A percentile compares a stretch with the other conserved stretches of the same genome.
These are phyloP conservation scores for Aspergillus sp. DNA, from an alignment of 2,329 filamentous ascomycete genomes.

Conservation along the genomic window DNA sequence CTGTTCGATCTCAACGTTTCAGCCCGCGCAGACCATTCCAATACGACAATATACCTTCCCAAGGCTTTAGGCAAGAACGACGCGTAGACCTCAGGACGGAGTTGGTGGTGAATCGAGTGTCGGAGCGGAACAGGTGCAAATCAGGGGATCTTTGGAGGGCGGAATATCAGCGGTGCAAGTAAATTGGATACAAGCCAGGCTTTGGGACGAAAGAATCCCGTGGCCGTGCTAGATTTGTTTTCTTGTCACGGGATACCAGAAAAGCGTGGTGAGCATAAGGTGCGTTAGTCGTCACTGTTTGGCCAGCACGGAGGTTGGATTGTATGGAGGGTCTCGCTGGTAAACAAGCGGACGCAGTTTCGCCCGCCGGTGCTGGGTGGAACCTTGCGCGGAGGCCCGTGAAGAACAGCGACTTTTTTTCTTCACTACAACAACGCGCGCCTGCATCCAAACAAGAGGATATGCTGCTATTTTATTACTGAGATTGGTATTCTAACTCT, in stretches of 20 bases:
- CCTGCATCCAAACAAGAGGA: neutral
- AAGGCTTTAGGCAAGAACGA: conserved; percentile 2
- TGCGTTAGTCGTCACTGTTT: neutral
- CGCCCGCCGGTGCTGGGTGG: conserved; percentile 9
- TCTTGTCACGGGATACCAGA: neutral
- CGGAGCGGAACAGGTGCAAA: conserved; percentile 15
- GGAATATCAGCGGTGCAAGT: neutral
- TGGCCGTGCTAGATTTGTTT: neutral
- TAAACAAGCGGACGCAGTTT: conserved; percentile 7
- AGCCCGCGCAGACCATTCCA: conserved; percentile 30
- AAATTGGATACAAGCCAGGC: neutral
- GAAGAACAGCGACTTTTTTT: conserved; percentile 3
- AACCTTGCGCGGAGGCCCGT: conserved; percentile 15
- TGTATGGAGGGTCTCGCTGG: neutral
- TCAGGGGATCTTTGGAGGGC: conserved; percentile 25
- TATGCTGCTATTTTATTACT: neutral
- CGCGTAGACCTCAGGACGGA: conserved; percentile 10
- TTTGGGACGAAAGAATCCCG: neutral
- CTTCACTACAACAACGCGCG: neutral
- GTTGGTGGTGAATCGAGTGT: conserved; percentile 8
- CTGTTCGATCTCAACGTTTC: conserved; percentile 31
- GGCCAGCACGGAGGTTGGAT: neutral
- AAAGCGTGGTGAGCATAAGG: neutral
- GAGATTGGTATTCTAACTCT: conserved; percentile 1
- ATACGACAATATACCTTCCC: neutral